These are phyloP conservation scores for Saccharomycopsis hybrid DNA, from an alignment of 1,139 yeast genomes.

Conservation along the genomic window DNA sequence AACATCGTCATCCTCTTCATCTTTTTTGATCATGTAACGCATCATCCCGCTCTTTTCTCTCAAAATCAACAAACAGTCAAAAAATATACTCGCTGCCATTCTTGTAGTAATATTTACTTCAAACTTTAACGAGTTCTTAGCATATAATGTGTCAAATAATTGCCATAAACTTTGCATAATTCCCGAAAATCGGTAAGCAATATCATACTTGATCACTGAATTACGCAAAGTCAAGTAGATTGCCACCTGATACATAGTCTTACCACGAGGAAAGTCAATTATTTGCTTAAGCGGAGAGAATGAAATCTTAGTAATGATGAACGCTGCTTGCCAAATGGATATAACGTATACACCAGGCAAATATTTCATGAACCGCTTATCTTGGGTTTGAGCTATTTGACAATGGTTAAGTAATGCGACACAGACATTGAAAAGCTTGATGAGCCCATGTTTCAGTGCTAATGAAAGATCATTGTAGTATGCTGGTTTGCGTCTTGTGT, in stretches of 20 bases:
- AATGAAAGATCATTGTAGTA: conserved; percentile 29
- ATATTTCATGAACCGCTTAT: conserved; percentile 61
- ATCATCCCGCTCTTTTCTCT: conserved; percentile 86
- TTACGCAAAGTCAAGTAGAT: conserved; percentile 68
- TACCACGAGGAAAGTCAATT: conserved; percentile 68
- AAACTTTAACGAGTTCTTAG: conserved; percentile 26
- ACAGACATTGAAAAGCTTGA: conserved; percentile 74
- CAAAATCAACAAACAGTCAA: conserved; percentile 78
- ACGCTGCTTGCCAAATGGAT: conserved; percentile 87
- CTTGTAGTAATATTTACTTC: conserved; percentile 65
- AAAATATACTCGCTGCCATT: conserved; percentile 88
- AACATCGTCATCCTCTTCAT: conserved; percentile 26
- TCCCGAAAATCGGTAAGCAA: conserved; percentile 88
- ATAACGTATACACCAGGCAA: conserved; percentile 79
- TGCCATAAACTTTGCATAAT: conserved; percentile 95
- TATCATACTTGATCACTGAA: conserved; percentile 82
- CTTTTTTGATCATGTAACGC: conserved; percentile 37
- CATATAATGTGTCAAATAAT: conserved; percentile 40
- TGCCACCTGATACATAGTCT: conserved; percentile 62
- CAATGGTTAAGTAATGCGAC: conserved; percentile 64
- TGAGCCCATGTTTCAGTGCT: conserved; percentile 69
- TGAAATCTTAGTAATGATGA: conserved; percentile 69
- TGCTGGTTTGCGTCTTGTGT: conserved; percentile 17
- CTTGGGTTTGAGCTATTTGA: conserved; percentile 50
- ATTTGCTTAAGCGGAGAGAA: conserved; percentile 66